Evolutionary conservation across 2,329 filamentous ascomycete genomes (phyloP), one percentile per base, ranked within the genome.

Genomic region (Fusarium hainanense): DNA sequence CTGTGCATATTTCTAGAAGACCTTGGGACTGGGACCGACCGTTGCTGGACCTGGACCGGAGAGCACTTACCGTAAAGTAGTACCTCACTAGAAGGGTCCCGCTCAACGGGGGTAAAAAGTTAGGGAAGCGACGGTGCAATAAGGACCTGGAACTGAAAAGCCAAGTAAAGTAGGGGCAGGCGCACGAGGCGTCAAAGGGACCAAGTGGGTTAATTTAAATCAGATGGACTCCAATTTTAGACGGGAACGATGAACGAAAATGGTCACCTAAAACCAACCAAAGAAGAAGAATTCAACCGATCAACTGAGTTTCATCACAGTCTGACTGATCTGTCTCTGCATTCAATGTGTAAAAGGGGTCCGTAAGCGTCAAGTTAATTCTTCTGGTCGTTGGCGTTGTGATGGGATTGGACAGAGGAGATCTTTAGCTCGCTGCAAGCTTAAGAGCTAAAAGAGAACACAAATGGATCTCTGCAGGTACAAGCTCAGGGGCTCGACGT

Each of bases 181-280:
- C 51, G 63, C 57, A 60, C 58, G 55, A 71, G 68, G 60, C 68
- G 54, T 30, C 41, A 63, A 58, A 68, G 46, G 52, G 55, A 63
- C 58, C 43, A 68, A 52, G 66, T 72, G 66, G 58, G 10, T 46
- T 67, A 64, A 66, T 72, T 72, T 69, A 55, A 56, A 69, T 60
- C 54, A 63, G 32, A 51, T 12, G 21, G 21, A 27, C 41, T 48
- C 64, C 58, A 71, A 71, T 70, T 65, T 68, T 68, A 65, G 63
- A 66, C 41, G 14, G 30, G n/a, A 27, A 20, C 34, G 34, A 37
- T 37, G 34, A n/a, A 37, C 48, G 21, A 50, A 50, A 37, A 25
- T 50, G 30, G 21, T 13, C 25, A 37, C 16, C 25, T 30, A 44
- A 27, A n/a, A 41, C 28, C 28, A 30, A 30, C 28, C 28, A 30